Base-by-base conservation (phyloP, 495 filamentous ascomycete species). In the Penicillium taxi region DNA sequence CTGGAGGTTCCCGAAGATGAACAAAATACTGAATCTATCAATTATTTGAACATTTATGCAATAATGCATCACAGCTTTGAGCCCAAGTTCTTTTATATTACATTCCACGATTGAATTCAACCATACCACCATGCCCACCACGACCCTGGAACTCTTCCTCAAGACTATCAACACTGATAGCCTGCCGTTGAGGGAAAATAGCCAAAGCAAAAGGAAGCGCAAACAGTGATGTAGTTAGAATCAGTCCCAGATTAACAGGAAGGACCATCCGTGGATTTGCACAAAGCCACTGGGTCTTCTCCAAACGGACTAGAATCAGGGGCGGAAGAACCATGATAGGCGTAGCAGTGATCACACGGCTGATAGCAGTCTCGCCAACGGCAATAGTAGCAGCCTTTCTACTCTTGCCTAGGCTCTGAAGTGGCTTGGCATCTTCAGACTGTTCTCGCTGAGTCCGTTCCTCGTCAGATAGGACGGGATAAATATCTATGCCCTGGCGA, bases 251-350 rank as follows among this genome's bases (percentile, higher is more conserved):
- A 61, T 95, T 95, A 9, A 94, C 70, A 2, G 86, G 86, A 33
- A 84, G 49, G 4, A 79, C 78, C 61, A 81, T 67, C 44, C 80
- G 66, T 15, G 89, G 86, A 44, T 82, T 73, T 38, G 59, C 63
- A 59, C 74, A 76, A 48, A 94, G 53, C 86, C 84, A 93, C 26
- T 76, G 59, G 15, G 73, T 79, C 53, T 73, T 69, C 69, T 95
- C 89, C 37, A 96, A 59, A 34, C 78, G 64, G n/a, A 95, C 81
- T 39, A 95, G 69, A 23, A 90, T 63, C 44, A 96, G 63, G 18
- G 89, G 83, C 15, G 91, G 91, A 14, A 98, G 63, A 3, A 93
- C 87, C 91, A 98, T 98, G 61, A 98, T 90, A 0, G 91, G 91
- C 2, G 84, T 94, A 35, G 87, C 81, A 59, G 95, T 98, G 43